Evolutionary conservation across 1,139 yeast species (phyloP), one percentile per base, ranked within the genome.

Genomic region (Meyerozyma guilliermondii): DNA sequence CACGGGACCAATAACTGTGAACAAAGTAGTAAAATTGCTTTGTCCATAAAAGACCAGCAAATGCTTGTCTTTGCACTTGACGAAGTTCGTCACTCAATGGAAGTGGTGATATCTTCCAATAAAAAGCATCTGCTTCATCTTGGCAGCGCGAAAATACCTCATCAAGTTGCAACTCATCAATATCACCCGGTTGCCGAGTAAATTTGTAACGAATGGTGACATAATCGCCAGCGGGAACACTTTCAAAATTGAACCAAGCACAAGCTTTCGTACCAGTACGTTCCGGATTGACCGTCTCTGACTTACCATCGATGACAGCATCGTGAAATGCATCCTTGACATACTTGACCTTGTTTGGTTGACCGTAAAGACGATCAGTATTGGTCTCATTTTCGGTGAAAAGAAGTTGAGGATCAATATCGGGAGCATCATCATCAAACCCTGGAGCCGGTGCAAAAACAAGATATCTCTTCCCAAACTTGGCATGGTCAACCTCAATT

Each of bases 261-360:
- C 24, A 33, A 10, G 36, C 36, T 41, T 51, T 51, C 7, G 54
- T 51, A 44, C 97, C 97, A 24, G 53, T 57, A 13, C 71, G 59
- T 8, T 76, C 74, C 0, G 95, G 95, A 58, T 89, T 89, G 20
- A 86, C 80, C 1, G 80, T 85, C 1, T 65, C 72, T 42, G 71
- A 64, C 22, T 76, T 69, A 38, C 75, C 83, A 43, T 83, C 80
- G 40, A 89, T 78, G 44, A 91, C 72, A 55, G 74, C 80, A 45
- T 88, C 96, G 60, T 91, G 96, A 74, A 91, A 89, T 1, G 92
- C 97, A 63, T 91, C 97, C 63, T 91, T 91, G 48, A 83, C 85
- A 59, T 73, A 88, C 41, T 74, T 59, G 33, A 68, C 59, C 46
- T 78, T 72, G 58, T 85, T 80, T 44, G 76, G 76, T 51, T 80